A percentile compares a stretch with the other conserved stretches of the same genome.
These are phyloP conservation scores for Chytridiales sp. DNA, from an alignment of 371 early-diverging fungal species.

Conservation along the genomic window DNA sequence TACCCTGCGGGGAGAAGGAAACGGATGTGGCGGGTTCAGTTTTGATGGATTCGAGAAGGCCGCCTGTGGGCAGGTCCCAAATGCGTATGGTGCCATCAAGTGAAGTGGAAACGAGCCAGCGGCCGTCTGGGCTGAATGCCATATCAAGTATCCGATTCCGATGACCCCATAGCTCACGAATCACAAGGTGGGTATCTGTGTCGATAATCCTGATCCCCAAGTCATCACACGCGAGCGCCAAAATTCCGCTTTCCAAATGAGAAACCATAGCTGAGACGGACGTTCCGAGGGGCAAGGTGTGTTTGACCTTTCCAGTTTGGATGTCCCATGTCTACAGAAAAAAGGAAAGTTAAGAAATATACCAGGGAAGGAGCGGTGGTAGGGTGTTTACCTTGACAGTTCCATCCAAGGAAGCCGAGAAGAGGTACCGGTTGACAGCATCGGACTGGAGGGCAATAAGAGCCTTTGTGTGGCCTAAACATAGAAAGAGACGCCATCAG, in stretches of 20 bases:
- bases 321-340: constrained; percentile 76
- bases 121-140: constrained; percentile 89
- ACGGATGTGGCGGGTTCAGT: constrained; percentile 80
- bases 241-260: constrained; percentile 71
- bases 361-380: not conserved
- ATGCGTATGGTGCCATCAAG: constrained; percentile 86
- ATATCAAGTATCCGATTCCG: constrained; percentile 82
- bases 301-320: constrained; percentile 56
- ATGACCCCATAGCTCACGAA: constrained; percentile 89
- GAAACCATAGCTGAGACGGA: constrained; percentile 64
- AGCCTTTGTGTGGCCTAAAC: constrained; percentile 72
- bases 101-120: constrained; percentile 84
- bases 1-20: constrained; percentile 85
- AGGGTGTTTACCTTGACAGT: constrained; percentile 61
- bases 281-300: constrained; percentile 69
- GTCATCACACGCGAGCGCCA: constrained; percentile 85
- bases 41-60: constrained; percentile 80
- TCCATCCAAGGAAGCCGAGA: constrained; percentile 79
- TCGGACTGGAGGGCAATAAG: constrained; percentile 81
- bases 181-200: constrained; percentile 71
- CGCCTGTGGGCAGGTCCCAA: constrained; percentile 93
- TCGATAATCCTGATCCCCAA: constrained; percentile 83
- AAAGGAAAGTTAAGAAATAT: constrained; percentile 16
- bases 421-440: constrained; percentile 65
- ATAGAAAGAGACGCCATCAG: too few species aligned